phyloP scores from a whole-genome alignment of 1,284 basidiomycete genomes.

The Ceratorhiza oryzae-sativae region DNA sequence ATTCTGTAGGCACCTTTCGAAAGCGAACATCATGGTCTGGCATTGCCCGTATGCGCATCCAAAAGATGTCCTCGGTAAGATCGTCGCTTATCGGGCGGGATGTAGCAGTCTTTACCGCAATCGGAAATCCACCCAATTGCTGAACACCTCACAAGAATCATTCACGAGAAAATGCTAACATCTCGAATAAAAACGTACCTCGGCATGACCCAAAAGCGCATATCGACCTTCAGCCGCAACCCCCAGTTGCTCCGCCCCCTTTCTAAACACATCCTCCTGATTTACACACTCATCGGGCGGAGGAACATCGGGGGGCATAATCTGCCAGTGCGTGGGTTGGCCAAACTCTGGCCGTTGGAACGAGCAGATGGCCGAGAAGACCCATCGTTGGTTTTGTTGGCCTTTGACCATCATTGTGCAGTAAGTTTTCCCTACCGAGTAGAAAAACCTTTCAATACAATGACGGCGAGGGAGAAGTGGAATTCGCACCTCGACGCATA shows the following conservation, averaged over 20 bases:
- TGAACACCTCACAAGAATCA: constrained; percentile 47
- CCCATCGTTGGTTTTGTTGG: constrained; percentile 73
- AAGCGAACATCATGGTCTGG: constrained; percentile 72
- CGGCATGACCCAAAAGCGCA: constrained; percentile 54
- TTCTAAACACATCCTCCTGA: constrained; percentile 61
- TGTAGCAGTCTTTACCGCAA: constrained; percentile 64
- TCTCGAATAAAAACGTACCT: constrained; percentile 52
- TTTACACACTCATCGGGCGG: constrained; percentile 68
- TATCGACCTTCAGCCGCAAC: constrained; percentile 50
- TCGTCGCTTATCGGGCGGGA: constrained; percentile 40
- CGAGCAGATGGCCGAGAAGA: constrained; percentile 87
- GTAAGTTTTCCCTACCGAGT: constrained; percentile 65
- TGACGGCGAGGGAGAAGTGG: neutral
- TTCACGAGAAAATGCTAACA: neutral
- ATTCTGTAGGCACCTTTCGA: constrained; percentile 68
- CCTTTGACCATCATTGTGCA: constrained; percentile 77
- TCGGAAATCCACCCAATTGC: constrained; percentile 74
- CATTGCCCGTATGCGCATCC: constrained; percentile 72
- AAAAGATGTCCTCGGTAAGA: constrained; percentile 67
- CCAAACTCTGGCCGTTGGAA: constrained; percentile 83
- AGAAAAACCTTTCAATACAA: neutral
- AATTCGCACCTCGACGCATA: constrained; percentile 61
- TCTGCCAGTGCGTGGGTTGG: constrained; percentile 70
- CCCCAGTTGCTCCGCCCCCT: constrained; percentile 50
- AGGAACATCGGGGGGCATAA: constrained; percentile 64